Evolutionary conservation across 441 rosid species (phyloP).

Genomic region (Mallotus repandus): DNA sequence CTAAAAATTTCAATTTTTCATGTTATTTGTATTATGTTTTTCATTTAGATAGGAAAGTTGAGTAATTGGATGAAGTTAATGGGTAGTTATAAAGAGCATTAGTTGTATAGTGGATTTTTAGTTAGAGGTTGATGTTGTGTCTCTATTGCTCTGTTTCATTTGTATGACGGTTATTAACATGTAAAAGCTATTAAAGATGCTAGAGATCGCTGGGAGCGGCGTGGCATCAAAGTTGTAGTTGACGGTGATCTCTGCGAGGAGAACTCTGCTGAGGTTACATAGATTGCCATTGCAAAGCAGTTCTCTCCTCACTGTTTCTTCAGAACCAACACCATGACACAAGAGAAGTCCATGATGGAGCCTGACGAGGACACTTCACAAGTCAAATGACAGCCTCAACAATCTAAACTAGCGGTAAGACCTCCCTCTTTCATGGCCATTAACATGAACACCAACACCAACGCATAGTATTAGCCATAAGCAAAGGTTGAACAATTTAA

Average conservation of each 20-base stretch:
- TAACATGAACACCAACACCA: constrained; percentile 58
- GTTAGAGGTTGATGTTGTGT: neutral
- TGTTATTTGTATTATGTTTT: too few relatives aligned
- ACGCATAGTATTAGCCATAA: constrained; percentile 53
- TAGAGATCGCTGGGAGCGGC: constrained; percentile 81
- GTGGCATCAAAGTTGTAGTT: constrained; percentile 81
- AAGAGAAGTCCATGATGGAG: constrained; percentile 41
- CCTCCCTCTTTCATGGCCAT: constrained; percentile 38
- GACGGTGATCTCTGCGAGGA: constrained; percentile 73
- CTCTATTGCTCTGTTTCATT: constrained; percentile 19
- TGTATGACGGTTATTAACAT: constrained; percentile 22
- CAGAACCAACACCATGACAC: constrained; percentile 36
- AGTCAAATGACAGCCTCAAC: constrained; percentile 21
- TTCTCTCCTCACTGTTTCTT: constrained; percentile 50
- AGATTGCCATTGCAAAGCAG: constrained; percentile 56
- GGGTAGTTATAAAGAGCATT: neutral
- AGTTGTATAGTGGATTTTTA: neutral
- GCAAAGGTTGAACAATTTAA: constrained; percentile 49
- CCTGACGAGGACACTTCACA: constrained; percentile 25
- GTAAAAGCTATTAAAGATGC: constrained; percentile 85
- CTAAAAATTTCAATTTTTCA: too few relatives aligned
- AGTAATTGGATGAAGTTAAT: too few relatives aligned
- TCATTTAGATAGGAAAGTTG: too few relatives aligned
- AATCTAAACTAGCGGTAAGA: constrained; percentile 35
- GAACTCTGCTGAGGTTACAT: constrained; percentile 51